Base-by-base conservation (phyloP, 257 asterid genomes). In the Primulina huaijiensis region DNA sequence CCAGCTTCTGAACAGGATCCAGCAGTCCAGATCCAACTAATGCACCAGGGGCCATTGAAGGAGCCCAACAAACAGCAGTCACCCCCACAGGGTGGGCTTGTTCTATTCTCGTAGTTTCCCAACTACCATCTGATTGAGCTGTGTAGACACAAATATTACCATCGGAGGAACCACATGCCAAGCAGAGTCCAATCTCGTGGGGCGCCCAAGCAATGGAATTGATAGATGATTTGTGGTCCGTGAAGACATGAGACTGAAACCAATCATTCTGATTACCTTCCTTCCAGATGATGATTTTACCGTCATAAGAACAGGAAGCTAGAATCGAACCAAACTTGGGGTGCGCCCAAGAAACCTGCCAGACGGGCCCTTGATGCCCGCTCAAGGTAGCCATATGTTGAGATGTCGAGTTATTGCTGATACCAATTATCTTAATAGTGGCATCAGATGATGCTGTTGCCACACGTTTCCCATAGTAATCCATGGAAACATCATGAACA, bases 51-150 rank as follows among this genome's bases (percentile, higher is more conserved):
- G 85, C 82, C 70, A 74, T 78, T 33, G 92, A 77, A 33, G 89
- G 92, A 12, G 86, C 92, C 92, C 92, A 86, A 60, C 86, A 72
- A 59, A 86, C 85, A 12, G 89, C 75, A 29, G 89, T 84, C n/a
- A 86, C 92, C n/a, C 92, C 92, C 64, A 82, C 92, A 5, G 86
- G 87, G 77, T 86, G 92, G 19, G 92, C 88, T 70, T 82, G 89
- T 60, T 84, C 89, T 6, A 86, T 86, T 71, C 62, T 80, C 3
- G 82, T 71, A 2, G 82, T 76, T 61, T 80, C 86, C 92, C 92
- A 86, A 20, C 81, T 69, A 21, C 89, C 89, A 66, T 78, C 89
- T 4, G 85, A 62, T 78, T 73, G 79, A 16, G 78, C 83, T 8
- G 82, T 80, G 71, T 82, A 77, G 71, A 86, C 82, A 0, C 82